A percentile compares a stretch with the other conserved stretches of the same genome.
These are phyloP conservation scores for Crithidia mellificae DNA, from an alignment of 208 protist genomes.

Conservation along the genomic window DNA sequence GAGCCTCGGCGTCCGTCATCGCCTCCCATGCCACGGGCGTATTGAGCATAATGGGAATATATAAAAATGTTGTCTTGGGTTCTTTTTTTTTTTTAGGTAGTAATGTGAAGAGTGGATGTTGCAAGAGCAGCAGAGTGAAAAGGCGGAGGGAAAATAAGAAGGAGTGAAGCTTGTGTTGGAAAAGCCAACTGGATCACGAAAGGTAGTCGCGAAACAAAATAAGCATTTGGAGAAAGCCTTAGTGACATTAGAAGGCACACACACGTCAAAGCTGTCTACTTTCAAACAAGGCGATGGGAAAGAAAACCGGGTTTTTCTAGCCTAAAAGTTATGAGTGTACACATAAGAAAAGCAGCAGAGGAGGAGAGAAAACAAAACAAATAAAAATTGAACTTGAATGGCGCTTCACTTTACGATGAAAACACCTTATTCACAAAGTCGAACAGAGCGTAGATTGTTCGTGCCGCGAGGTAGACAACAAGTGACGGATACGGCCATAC, in stretches of 20 bases:
- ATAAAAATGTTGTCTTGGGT: neutral
- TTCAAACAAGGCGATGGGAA: no score
- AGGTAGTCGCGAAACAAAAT: no score
- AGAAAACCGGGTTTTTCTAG: no score
- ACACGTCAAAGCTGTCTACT: no score
- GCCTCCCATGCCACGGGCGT: constrained; percentile 8
- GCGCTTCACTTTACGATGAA: neutral
- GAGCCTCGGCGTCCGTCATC: neutral
- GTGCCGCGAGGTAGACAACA: constrained; percentile 19
- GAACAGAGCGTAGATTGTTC: neutral
- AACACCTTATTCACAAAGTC: constrained; percentile 3
- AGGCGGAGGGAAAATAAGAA: constrained; percentile 3
- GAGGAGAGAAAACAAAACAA: neutral
- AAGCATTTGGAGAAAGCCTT: no score
- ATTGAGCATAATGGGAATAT: no score
- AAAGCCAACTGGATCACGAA: no score
- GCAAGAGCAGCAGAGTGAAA: neutral
- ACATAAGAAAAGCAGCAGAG: no score
- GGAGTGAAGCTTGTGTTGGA: neutral
- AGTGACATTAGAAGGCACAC: no score
- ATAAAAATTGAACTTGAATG: neutral
- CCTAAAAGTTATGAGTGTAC: no score
- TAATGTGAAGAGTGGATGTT: no score
- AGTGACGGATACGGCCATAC: constrained; percentile 63
- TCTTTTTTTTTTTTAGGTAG: neutral